These are phyloP conservation scores for Cutaneotrichosporon mucoides DNA, from an alignment of 1,284 basidiomycete species.

Conservation along the genomic window DNA sequence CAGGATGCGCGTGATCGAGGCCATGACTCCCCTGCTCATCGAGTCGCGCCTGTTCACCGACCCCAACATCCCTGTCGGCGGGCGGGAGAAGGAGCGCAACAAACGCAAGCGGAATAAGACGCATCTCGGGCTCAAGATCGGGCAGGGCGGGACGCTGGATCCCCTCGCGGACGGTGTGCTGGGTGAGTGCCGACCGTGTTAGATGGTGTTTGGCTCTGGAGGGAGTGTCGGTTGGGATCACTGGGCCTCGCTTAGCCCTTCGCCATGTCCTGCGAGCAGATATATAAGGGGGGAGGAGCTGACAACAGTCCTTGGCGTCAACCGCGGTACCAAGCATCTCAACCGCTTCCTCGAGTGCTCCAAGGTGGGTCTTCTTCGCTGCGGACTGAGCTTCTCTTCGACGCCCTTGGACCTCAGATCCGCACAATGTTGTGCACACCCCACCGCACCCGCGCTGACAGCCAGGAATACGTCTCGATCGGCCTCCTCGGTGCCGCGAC, in stretches of 20 bases:
- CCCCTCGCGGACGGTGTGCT: conserved; percentile 78
- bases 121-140: conserved; percentile 46
- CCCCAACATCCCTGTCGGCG: conserved; percentile 22
- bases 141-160: conserved; percentile 69
- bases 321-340: conserved; percentile 85
- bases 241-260: no score
- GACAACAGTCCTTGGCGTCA: conserved; percentile 75
- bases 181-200: conserved; percentile 55
- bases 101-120: conserved; percentile 42
- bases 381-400: no score
- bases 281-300: neutral
- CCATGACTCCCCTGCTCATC: conserved; percentile 73
- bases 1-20: conserved; percentile 86
- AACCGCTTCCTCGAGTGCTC: conserved; percentile 81
- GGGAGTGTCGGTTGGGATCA: no score
- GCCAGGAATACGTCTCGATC: conserved; percentile 83
- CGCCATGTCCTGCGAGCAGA: neutral
- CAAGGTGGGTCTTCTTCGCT: conserved; percentile 60
- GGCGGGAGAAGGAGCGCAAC: conserved; percentile 14
- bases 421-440: neutral
- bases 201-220: no score
- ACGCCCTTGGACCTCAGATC: neutral
- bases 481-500: conserved; percentile 92
- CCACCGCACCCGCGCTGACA: neutral
- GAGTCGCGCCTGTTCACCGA: conserved; percentile 76